phyloP scores from a whole-genome alignment of 352 stramenopile genomes.

The Pythium coloratum region DNA sequence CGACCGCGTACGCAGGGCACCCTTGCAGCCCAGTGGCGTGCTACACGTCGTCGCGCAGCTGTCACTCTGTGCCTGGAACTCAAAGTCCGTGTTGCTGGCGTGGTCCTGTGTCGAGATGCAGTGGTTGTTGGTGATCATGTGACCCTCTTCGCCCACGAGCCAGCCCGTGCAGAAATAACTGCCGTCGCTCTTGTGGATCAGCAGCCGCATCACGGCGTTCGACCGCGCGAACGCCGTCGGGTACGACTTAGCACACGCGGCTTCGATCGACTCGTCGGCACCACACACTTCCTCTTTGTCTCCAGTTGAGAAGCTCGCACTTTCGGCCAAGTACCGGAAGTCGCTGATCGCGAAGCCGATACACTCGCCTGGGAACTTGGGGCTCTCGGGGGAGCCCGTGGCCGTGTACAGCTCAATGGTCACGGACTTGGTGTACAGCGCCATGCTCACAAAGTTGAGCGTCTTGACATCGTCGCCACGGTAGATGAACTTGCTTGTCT shows the following conservation, averaged over 20 bases:
- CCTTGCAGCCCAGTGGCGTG: conserved; percentile 33
- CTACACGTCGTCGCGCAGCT: conserved; percentile 42
- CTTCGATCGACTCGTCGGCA: conserved; percentile 60
- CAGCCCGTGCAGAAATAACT: conserved; percentile 72
- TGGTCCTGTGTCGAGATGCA: conserved; percentile 53
- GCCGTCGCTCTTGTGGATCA: conserved; percentile 58
- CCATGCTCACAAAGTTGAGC: conserved; percentile 40
- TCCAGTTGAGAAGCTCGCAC: background rate
- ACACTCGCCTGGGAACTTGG: conserved; percentile 32
- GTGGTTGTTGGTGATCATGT: conserved; percentile 76
- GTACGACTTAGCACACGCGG: conserved; percentile 44
- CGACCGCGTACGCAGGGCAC: conserved; percentile 32
- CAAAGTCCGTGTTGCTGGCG: conserved; percentile 56
- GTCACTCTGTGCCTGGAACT: conserved; percentile 54
- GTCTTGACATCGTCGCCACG: conserved; percentile 29
- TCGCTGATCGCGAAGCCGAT: conserved; percentile 53
- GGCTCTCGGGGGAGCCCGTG: conserved; percentile 9
- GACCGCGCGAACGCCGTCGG: conserved; percentile 25
- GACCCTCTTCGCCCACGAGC: conserved; percentile 62
- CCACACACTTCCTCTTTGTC: conserved; percentile 54
- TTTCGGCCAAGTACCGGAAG: conserved; percentile 42
- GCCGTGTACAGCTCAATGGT: conserved; percentile 55
- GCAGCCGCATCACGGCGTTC: conserved; percentile 47
- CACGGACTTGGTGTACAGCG: conserved; percentile 40
- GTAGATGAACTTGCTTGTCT: conserved; percentile 37